phyloP scores from a whole-genome alignment of 2,329 filamentous ascomycete genomes.

The Scolecobasidium constrictum region DNA sequence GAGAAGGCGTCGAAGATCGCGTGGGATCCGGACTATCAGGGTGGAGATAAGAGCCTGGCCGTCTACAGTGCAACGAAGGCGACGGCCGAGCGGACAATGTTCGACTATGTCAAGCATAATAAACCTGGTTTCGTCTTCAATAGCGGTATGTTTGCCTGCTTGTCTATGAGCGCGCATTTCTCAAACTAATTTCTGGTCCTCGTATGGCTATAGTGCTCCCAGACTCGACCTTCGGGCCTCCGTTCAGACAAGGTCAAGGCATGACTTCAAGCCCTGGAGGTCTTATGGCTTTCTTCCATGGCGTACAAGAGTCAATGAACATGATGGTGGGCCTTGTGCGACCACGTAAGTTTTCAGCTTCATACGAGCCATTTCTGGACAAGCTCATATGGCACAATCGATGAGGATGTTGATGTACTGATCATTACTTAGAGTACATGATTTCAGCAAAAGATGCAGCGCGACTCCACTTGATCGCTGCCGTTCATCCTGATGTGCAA shows the following conservation, averaged over 20 bases:
- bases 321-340: no score
- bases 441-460: conserved; percentile 40
- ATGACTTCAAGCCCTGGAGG: no score
- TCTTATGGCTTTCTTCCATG: no score
- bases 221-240: conserved; percentile 24
- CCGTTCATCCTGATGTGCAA: conserved; percentile 9
- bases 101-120: conserved; percentile 34
- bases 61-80: conserved; percentile 38
- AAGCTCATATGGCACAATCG: no score
- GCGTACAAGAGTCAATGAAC: no score
- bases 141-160: conserved; percentile 13
- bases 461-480: conserved; percentile 16
- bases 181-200: no score
- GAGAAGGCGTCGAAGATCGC: conserved; percentile 22
- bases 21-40: conserved; percentile 22
- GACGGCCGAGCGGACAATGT: conserved; percentile 34
- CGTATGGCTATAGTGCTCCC: conserved; percentile 19
- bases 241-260: no score
- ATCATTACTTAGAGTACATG: conserved; percentile 21
- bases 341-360: no score
- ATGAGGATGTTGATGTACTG: no score
- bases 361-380: no score
- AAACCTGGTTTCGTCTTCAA: conserved; percentile 36
- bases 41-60: conserved; percentile 13
- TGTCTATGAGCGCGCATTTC: neutral